These are phyloP conservation scores for Globisporangium emineosum DNA, from an alignment of 352 stramenopile genomes.

Conservation along the genomic window DNA sequence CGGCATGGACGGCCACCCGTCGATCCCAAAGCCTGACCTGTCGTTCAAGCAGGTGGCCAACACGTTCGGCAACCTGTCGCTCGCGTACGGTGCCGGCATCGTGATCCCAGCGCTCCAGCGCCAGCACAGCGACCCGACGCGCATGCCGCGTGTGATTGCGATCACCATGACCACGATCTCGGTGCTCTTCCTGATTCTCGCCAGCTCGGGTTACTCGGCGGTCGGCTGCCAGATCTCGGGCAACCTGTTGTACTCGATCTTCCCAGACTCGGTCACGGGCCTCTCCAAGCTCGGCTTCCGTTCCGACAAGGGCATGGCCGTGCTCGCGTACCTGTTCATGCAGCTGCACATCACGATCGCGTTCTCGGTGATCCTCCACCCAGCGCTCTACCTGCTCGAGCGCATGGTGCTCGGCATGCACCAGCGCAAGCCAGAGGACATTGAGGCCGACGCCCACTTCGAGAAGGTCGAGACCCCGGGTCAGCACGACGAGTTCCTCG, in stretches of 20 bases:
- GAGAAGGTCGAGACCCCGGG: not conserved
- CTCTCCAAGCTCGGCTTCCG: conserved; percentile 28
- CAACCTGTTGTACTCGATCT: conserved; percentile 21
- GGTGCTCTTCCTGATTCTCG: conserved; percentile 40
- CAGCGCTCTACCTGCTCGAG: conserved; percentile 27
- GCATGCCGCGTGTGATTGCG: conserved; percentile 48
- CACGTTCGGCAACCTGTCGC: conserved; percentile 28
- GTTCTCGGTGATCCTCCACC: conserved; percentile 26
- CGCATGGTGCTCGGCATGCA: conserved; percentile 27
- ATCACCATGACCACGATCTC: conserved; percentile 45
- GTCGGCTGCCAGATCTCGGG: conserved; percentile 54
- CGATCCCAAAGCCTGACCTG: conserved; percentile 17
- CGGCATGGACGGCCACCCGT: conserved; percentile 23
- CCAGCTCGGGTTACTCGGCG: conserved; percentile 33
- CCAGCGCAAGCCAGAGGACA: conserved; percentile 12
- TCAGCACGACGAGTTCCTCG: not conserved
- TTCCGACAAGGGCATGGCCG: conserved; percentile 25
- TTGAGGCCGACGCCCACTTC: not conserved
- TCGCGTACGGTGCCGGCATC: conserved; percentile 32
- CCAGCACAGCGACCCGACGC: conserved; percentile 44
- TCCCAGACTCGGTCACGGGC: conserved; percentile 13
- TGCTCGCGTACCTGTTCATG: conserved; percentile 22
- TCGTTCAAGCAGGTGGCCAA: conserved; percentile 24
- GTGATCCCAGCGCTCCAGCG: conserved; percentile 49
- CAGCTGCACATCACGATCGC: conserved; percentile 31